Conservation (phyloP, 805 yeast species). For the Grigorovia transvaalensis region DNA sequence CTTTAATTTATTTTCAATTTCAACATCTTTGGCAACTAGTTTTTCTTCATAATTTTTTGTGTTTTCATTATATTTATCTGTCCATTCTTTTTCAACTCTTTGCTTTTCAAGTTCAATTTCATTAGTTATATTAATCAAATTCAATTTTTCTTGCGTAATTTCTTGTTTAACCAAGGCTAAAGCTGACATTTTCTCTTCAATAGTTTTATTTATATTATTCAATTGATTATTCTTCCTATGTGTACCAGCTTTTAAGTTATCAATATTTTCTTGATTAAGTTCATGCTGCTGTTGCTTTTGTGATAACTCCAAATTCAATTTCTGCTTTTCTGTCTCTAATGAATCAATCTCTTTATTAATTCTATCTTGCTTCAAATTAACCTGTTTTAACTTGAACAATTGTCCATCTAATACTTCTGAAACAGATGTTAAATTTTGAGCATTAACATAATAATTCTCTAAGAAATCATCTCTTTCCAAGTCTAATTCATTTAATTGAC, state of each 20-base stretch:
- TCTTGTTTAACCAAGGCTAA: constrained; percentile 23
- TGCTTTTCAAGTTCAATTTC: constrained; percentile 20
- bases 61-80: constrained; percentile 19
- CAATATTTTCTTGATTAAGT: constrained; percentile 18
- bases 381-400: constrained; percentile 16
- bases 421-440: constrained; percentile 13
- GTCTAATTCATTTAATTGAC: constrained; percentile 19
- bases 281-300: constrained; percentile 9
- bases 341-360: constrained; percentile 14
- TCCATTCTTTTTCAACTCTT: constrained; percentile 20
- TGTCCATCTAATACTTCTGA: constrained; percentile 22
- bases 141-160: constrained; percentile 20
- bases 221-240: constrained; percentile 19
- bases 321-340: constrained; percentile 10
- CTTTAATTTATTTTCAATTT: constrained; percentile 13
- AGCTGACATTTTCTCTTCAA: constrained; percentile 12
- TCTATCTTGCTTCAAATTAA: constrained; percentile 12
- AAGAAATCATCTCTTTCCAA: constrained; percentile 12
- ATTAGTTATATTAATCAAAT: constrained; percentile 19
- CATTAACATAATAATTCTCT: constrained; percentile 15
- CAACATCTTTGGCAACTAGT: constrained; percentile 18
- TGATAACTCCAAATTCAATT: constrained; percentile 13
- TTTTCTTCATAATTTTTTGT: constrained; percentile 17
- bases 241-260: constrained; percentile 14
- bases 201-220: constrained; percentile 17